Percentiles rank a stretch among this genome's conserved stretches.
Evolutionary conservation across 2,329 filamentous ascomycete species (phyloP).

Genomic region (Cyphellophora attinorum): DNA sequence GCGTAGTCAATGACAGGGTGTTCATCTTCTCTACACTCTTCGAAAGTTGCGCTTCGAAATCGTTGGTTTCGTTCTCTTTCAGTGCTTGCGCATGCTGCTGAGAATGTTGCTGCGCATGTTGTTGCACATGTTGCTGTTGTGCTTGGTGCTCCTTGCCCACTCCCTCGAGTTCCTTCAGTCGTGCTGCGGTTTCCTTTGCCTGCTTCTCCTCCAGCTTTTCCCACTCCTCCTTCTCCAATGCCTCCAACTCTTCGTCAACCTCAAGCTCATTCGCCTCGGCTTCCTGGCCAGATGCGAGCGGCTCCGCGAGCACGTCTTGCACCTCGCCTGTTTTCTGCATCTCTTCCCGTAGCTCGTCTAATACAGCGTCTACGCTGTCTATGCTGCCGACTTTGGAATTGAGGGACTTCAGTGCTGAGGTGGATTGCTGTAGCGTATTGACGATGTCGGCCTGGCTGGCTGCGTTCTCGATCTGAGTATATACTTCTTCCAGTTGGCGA

Average conservation of each 20-base stretch:
- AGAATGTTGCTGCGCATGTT: background rate
- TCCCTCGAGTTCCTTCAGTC: conserved; percentile 15
- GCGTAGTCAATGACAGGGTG: too few species aligned
- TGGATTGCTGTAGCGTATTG: conserved; percentile 69
- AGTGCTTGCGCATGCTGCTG: background rate
- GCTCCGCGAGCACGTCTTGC: conserved; percentile 62
- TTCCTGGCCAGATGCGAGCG: conserved; percentile 31
- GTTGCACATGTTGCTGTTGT: conserved; percentile 1
- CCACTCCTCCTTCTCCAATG: conserved; percentile 54
- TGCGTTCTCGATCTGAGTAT: conserved; percentile 75
- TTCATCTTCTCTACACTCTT: conserved; percentile 15
- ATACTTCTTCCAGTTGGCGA: conserved; percentile 72
- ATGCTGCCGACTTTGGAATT: conserved; percentile 70
- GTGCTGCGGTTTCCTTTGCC: conserved; percentile 22
- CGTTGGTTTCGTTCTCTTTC: conserved; percentile 3
- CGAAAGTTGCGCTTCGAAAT: conserved; percentile 10
- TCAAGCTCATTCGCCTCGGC: conserved; percentile 64
- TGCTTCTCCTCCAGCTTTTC: conserved; percentile 30
- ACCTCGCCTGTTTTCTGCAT: conserved; percentile 79
- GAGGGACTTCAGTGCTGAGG: conserved; percentile 60
- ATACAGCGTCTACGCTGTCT: conserved; percentile 64
- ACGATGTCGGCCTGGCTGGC: conserved; percentile 76
- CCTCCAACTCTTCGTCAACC: conserved; percentile 78
- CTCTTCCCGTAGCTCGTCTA: conserved; percentile 67
- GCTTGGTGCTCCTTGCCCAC: conserved; percentile 9